phyloP scores from a whole-genome alignment of 495 filamentous ascomycete genomes.

The Friedmanniomyces simplex region DNA sequence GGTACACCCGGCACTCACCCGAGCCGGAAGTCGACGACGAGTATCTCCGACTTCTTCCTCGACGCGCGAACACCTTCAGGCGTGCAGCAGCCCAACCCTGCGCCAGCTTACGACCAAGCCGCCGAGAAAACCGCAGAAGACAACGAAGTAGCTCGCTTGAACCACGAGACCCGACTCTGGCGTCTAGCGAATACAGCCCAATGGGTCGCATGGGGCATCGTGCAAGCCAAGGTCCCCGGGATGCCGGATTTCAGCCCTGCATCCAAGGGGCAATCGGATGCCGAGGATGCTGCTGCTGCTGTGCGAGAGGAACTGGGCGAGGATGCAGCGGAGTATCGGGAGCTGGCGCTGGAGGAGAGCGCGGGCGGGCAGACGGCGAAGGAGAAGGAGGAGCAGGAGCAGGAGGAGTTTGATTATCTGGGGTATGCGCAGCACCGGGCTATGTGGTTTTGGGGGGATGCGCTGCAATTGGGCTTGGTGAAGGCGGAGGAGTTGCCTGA shows the following conservation, averaged over 20 bases:
- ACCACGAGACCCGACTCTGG: conserved; percentile 76
- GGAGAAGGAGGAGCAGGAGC: conserved; percentile 43
- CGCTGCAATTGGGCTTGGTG: conserved; percentile 60
- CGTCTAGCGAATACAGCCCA: conserved; percentile 73
- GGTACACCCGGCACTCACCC: not conserved
- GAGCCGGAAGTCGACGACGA: conserved; percentile 22
- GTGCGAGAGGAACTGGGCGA: conserved; percentile 9
- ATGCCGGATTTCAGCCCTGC: conserved; percentile 12
- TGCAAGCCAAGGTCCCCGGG: conserved; percentile 78
- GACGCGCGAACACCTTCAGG: conserved; percentile 54
- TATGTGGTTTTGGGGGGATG: conserved; percentile 87
- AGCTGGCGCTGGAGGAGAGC: conserved; percentile 2
- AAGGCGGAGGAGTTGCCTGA: conserved; percentile 62
- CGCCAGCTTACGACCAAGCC: conserved; percentile 40
- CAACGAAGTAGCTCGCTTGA: conserved; percentile 49
- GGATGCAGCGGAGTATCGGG: conserved; percentile 5
- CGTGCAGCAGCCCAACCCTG: conserved; percentile 40
- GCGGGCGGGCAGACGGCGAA: conserved; percentile 17
- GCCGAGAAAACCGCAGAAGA: conserved; percentile 50
- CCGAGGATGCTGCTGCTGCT: conserved; percentile 11
- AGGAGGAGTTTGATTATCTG: conserved; percentile 82
- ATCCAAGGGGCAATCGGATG: conserved; percentile 2
- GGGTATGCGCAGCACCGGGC: conserved; percentile 84
- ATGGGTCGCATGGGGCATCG: conserved; percentile 94
- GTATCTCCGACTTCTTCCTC: conserved; percentile 54